These are phyloP conservation scores for Calocera cornea DNA, from an alignment of 768 basidiomycete genomes.

Conservation along the genomic window DNA sequence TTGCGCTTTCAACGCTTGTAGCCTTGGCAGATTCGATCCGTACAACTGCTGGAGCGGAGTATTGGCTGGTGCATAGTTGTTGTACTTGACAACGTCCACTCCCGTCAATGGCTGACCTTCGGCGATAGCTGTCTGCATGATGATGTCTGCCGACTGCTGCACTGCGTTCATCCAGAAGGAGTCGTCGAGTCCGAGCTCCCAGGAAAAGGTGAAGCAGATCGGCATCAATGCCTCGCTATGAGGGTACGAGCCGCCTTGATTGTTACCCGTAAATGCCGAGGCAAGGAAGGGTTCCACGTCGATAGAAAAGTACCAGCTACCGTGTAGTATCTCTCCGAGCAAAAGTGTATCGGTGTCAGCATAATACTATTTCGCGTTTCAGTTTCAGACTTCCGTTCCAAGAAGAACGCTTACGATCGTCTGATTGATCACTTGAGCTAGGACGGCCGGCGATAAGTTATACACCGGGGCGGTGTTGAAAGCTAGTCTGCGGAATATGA, in stretches of 20 bases:
- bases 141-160: neutral
- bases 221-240: neutral
- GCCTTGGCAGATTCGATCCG: conserved; percentile 33
- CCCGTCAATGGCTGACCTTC: conserved; percentile 26
- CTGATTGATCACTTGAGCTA: neutral
- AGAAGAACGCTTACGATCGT: neutral
- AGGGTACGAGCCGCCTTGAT: conserved; percentile 1
- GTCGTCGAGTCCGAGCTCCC: neutral
- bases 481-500: neutral
- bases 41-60: conserved; percentile 41
- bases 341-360: neutral
- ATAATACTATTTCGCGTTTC: neutral
- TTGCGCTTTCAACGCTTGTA: conserved; percentile 30
- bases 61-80: conserved; percentile 45
- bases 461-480: neutral
- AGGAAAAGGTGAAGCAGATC: neutral
- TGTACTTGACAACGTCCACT: conserved; percentile 34
- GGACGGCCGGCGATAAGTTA: neutral
- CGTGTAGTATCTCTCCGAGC: neutral
- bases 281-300: neutral
- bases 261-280: neutral
- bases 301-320: neutral
- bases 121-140: neutral
- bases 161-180: neutral
- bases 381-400: neutral